Percentiles rank a stretch among this genome's conserved stretches.
phyloP scores from a whole-genome alignment of 2,329 filamentous ascomycete genomes.

The Dactylellina haptotyla region DNA sequence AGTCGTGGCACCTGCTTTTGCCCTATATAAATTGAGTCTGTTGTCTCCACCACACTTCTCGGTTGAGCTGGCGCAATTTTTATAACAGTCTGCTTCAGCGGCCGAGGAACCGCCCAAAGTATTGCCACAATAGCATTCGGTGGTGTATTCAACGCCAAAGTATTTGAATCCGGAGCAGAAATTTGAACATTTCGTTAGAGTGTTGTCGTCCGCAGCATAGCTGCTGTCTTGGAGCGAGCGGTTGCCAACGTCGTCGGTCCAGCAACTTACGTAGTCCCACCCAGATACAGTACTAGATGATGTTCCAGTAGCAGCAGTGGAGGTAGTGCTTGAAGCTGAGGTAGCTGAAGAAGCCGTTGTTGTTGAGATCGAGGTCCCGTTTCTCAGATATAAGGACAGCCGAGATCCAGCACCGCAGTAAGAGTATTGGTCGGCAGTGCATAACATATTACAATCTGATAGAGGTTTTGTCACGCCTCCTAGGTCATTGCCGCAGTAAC shows the following conservation, averaged over 20 bases:
- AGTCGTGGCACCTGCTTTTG: not conserved
- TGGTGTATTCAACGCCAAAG: constrained; percentile 62
- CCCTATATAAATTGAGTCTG: not conserved
- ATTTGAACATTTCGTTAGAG: constrained; percentile 15
- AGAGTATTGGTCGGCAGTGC: constrained; percentile 42
- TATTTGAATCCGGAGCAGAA: constrained; percentile 56
- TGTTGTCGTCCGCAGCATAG: constrained; percentile 16
- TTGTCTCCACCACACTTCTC: constrained; percentile 1
- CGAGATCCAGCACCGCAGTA: constrained; percentile 45
- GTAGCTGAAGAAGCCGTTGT: not conserved
- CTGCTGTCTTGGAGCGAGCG: not conserved
- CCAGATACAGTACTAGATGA: not conserved
- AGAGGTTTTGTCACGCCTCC: constrained; percentile 54
- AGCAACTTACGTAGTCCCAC: constrained; percentile 20
- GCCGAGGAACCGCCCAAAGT: constrained; percentile 45
- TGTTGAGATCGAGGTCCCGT: constrained; percentile 12
- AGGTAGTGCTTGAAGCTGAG: not conserved
- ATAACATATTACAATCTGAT: constrained; percentile 47
- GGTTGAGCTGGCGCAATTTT: constrained; percentile 4
- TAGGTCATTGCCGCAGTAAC: constrained; percentile 61
- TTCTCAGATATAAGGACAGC: constrained; percentile 30
- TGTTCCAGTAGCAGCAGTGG: not conserved
- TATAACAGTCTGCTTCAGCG: constrained; percentile 53
- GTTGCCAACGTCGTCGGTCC: constrained; percentile 35
- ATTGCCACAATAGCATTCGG: constrained; percentile 63